Evolutionary conservation across 306 rosid genomes (phyloP), one percentile per base, ranked within the genome.

Genomic region (Acmispon strigosus): DNA sequence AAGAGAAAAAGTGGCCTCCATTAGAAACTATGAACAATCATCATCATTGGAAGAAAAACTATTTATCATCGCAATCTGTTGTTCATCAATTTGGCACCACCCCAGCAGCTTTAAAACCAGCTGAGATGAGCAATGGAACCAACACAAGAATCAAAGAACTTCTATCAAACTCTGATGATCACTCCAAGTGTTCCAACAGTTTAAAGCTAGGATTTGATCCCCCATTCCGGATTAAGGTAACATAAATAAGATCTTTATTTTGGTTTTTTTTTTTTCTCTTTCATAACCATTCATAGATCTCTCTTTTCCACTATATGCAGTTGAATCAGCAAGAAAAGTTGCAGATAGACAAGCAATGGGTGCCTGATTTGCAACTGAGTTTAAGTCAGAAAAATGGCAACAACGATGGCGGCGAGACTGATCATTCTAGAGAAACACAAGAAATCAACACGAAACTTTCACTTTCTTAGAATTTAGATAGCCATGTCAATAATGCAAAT

Each of bases 381-480:
- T 72, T 85, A 67, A 85, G 82, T 66, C 81, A 75, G 29, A 78
- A 74, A 67, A 62, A 45, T 48, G 68, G 62, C 55, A 78, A 56
- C 14, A 60, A 66, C 18, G 41, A 57, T 32, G 76, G 73, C 10
- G 86, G 66, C 10, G 39, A 54, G 47, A 52, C 13, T 13, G 78
- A 74, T 77, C 63, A 72, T 66, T 37, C 59, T 37, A 76, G 59
- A 60, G 80, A 80, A 68, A 76, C 73, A 43, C 80, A 84, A 43
- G 88, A 84, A 76, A 84, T 86, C 80, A 78, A 77, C 84, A 88
- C 95, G 1, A 80, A 81, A 60, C 95, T 88, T 66, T 83, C 96
- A 36, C 96, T 90, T 45, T 86, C 95, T 49, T 84, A 85, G 78
- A 48, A 34, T 42, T 13, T 51, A 52, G 29, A 50, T 53, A 72